Evolutionary conservation across 2,329 filamentous ascomycete species (phyloP).

Genomic region (Curvularia sp.): DNA sequence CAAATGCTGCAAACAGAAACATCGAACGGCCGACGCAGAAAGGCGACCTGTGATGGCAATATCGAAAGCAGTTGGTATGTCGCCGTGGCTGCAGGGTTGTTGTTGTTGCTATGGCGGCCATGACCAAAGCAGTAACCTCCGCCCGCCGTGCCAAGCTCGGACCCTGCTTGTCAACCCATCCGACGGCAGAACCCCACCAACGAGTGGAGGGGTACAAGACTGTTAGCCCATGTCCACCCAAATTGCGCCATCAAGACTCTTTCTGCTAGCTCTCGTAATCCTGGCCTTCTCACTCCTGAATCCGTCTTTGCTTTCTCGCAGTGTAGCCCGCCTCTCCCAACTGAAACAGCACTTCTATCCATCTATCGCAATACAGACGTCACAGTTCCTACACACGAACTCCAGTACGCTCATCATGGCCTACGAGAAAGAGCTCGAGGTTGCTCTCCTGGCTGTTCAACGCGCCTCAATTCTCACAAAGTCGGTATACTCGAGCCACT

Average conservation of each 20-base stretch:
- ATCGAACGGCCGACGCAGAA: neutral
- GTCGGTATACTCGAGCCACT: constrained; percentile 82
- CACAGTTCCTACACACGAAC: constrained; percentile 17
- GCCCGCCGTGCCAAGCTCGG: constrained; percentile 23
- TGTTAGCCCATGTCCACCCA: constrained; percentile 34
- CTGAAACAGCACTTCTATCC: constrained; percentile 42
- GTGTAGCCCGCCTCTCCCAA: constrained; percentile 39
- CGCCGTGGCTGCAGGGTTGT: constrained; percentile 7
- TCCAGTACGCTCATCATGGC: constrained; percentile 45
- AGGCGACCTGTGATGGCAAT: neutral
- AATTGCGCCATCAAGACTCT: constrained; percentile 40
- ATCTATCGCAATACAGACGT: constrained; percentile 30
- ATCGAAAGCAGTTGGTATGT: neutral
- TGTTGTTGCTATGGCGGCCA: constrained; percentile 31
- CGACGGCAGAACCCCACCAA: constrained; percentile 25
- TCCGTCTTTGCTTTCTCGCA: constrained; percentile 40
- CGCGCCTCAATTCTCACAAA: constrained; percentile 79
- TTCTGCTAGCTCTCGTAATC: constrained; percentile 43
- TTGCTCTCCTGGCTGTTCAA: constrained; percentile 89
- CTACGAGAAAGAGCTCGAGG: constrained; percentile 79
- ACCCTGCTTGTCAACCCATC: constrained; percentile 19
- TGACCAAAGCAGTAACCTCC: constrained; percentile 31
- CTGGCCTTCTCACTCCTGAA: constrained; percentile 44
- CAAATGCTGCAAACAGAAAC: neutral
- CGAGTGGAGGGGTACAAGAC: constrained; percentile 24